Percentiles rank a stretch among this genome's conserved stretches.
phyloP scores from a whole-genome alignment of 257 asterid species.

The Galeopsis tetrahit region DNA sequence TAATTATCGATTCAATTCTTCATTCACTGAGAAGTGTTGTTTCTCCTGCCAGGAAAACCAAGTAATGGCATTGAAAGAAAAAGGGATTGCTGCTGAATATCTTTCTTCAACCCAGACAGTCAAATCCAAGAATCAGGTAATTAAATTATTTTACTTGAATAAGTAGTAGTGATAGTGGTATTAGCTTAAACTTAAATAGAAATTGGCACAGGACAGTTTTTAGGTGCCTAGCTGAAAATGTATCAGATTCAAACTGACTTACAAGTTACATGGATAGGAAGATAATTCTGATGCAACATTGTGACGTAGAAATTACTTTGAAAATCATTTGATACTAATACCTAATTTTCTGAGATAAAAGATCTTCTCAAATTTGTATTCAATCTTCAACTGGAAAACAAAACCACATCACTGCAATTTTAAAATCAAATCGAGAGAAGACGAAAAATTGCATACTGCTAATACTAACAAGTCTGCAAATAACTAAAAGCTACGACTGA shows the following conservation, averaged over 20 bases:
- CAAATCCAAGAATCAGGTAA: conserved; percentile 74
- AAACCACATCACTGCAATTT: no score
- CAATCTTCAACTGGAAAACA: neutral
- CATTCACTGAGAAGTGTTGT: conserved; percentile 9
- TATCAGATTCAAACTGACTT: neutral
- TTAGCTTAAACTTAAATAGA: neutral
- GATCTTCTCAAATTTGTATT: neutral
- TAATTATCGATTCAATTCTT: conserved; percentile 18
- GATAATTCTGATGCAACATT: neutral
- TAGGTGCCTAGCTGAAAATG: no score
- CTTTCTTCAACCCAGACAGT: conserved; percentile 87
- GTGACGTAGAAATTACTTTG: neutral
- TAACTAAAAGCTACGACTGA: neutral
- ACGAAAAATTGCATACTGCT: neutral
- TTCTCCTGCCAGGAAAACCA: conserved; percentile 75
- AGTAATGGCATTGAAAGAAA: conserved; percentile 78
- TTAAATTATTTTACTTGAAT: conserved; percentile 16
- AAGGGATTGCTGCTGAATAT: conserved; percentile 87
- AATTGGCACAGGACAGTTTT: no score
- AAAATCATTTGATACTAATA: no score
- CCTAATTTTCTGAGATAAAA: no score
- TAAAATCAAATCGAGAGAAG: no score
- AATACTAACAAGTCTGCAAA: neutral
- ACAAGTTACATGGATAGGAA: neutral
- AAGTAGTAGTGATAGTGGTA: conserved; percentile 17